Evolutionary conservation across 2,329 filamentous ascomycete genomes (phyloP), one percentile per base, ranked within the genome.

Genomic region (Fusarium verticillioides): DNA sequence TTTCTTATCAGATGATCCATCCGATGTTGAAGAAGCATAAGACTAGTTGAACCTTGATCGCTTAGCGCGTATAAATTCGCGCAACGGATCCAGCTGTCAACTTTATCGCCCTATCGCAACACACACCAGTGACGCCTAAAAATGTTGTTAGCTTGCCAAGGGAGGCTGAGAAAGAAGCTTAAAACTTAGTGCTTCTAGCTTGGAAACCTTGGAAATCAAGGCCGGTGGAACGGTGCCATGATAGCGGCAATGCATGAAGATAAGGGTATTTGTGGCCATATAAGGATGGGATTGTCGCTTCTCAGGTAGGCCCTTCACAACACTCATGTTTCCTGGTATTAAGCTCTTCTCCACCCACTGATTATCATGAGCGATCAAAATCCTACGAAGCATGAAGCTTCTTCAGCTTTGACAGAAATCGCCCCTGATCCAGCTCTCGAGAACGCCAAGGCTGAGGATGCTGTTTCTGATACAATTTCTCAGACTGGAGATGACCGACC

Each of bases 231-330:
- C 9, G 12, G 4, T 8, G 2, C 47, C 21, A 34, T 19, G 1
- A 5, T 0, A 50, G 47, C 47, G 28, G 47, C 23, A 49, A 5
- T 12, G 28, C 0, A 32, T 1, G 1, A 7, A 3, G 2, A n/a
- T n/a, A 10, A 49, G 46, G 3, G 4, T 7, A 32, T 49, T 32
- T 49, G 3, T 49, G 21, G 7, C 13, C 21, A 18, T 32, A 49
- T 49, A 49, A 32, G 15, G 3, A 18, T 18, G 3, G 3, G 10
- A 7, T 32, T 19, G 30, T 9, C 30, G 8, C 30, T 30, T 30
- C 30, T 30, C 30, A 9, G 28, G 8, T 30, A 9, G 7, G 7
- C 28, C 9, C 28, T 30, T 30, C 28, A 30, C 28, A 3, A 30
- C 8, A 8, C 9, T 30, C 28, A 8, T 30, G 28, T 30, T 30